phyloP scores from a whole-genome alignment of 2,329 filamentous ascomycete species.

The Pestalotiopsis sp. region DNA sequence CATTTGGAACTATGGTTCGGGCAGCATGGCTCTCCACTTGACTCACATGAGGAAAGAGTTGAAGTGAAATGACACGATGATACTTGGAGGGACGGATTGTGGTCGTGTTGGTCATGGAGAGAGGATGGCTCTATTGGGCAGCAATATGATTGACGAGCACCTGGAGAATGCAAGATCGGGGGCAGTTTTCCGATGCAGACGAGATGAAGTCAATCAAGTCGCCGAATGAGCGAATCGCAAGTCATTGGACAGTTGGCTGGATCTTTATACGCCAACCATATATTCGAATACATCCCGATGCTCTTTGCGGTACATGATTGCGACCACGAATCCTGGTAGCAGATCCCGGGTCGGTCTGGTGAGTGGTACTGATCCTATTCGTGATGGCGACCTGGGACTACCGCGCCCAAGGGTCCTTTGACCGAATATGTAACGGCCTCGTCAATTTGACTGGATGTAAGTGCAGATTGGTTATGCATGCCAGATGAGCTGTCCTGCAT shows the following conservation, averaged over 20 bases:
- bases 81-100: background rate
- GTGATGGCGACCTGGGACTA: background rate
- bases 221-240: background rate
- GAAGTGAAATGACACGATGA: background rate
- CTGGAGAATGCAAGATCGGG: background rate
- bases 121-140: background rate
- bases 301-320: background rate
- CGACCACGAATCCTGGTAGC: background rate
- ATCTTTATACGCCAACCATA: background rate
- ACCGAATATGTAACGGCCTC: background rate
- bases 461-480: background rate
- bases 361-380: background rate
- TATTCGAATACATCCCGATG: background rate
- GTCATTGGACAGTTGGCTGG: background rate
- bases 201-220: background rate
- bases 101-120: background rate
- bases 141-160: background rate
- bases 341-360: background rate
- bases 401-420: background rate
- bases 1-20: background rate
- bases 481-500: slow-evolving; percentile 12
- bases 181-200: background rate
- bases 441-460: background rate
- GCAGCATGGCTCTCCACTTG: slow-evolving; percentile 2
- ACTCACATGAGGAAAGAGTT: slow-evolving; percentile 12